Conservation (phyloP, 2,329 filamentous ascomycete species). For the Fusarium metavorans region DNA sequence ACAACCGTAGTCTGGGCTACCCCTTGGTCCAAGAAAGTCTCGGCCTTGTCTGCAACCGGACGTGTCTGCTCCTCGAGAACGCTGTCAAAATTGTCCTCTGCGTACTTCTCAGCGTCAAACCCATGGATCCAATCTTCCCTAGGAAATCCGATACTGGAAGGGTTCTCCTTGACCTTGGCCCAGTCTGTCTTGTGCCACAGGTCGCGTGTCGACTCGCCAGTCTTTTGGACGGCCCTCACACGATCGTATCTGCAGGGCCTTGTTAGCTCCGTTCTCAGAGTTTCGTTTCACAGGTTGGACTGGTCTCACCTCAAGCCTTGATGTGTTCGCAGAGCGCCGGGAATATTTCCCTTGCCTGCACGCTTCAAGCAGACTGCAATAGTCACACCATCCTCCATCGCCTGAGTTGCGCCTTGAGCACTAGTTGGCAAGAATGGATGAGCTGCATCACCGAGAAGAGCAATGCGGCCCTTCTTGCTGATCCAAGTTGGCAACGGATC, state of each 20-base stretch:
- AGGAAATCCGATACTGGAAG: slow-evolving; percentile 26
- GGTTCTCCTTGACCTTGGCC: slow-evolving; percentile 29
- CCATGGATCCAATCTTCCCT: slow-evolving; percentile 39
- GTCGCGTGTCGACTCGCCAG: slow-evolving; percentile 35
- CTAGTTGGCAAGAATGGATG: slow-evolving; percentile 35
- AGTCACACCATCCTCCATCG: slow-evolving; percentile 32
- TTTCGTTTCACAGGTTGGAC: fast-evolving
- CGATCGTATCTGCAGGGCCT: slow-evolving; percentile 23
- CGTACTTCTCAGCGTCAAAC: slow-evolving; percentile 35
- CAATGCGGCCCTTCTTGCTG: slow-evolving; percentile 6
- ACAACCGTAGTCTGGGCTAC: background rate
- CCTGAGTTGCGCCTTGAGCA: slow-evolving; percentile 35
- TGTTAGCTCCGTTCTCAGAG: background rate
- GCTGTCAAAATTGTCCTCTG: slow-evolving; percentile 33
- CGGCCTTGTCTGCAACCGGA: background rate
- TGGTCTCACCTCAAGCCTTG: slow-evolving; percentile 24
- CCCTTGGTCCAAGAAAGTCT: background rate
- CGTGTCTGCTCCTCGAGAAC: background rate
- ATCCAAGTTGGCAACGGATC: slow-evolving; percentile 34
- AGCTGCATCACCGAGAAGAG: slow-evolving; percentile 32
- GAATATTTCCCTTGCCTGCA: slow-evolving; percentile 14
- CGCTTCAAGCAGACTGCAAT: slow-evolving; percentile 28
- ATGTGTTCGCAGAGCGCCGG: slow-evolving; percentile 27
- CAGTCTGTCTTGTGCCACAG: slow-evolving; percentile 41
- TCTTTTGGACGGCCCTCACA: slow-evolving; percentile 37